Evolutionary conservation across 257 asterid genomes (phyloP).

Genomic region (Mitragyna speciosa): DNA sequence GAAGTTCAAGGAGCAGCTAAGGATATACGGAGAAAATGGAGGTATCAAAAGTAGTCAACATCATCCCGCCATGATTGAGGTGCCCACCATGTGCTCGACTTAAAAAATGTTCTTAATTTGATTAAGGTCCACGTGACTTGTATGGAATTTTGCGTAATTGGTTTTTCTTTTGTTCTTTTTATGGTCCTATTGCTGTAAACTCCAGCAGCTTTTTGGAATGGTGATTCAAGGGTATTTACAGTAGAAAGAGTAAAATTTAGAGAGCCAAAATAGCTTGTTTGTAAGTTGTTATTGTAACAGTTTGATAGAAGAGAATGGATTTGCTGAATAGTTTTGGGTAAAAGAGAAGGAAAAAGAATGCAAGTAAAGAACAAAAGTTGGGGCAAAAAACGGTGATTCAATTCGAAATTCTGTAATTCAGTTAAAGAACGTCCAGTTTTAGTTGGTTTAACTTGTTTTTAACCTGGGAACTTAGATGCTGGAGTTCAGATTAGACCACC

Average conservation of each 20-base stretch:
- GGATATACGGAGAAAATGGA: constrained; percentile 24
- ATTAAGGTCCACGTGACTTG: neutral
- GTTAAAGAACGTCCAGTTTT: too few species aligned
- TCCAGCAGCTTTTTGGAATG: neutral
- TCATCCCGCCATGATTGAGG: constrained; percentile 48
- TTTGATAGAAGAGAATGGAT: neutral
- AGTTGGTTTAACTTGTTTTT: too few species aligned
- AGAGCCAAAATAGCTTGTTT: neutral
- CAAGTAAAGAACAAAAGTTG: too few species aligned
- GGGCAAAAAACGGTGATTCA: neutral
- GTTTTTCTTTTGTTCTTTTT: neutral
- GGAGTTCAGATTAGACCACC: too few species aligned
- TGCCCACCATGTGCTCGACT: constrained; percentile 3
- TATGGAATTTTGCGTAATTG: neutral
- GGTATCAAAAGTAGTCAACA: constrained; percentile 22
- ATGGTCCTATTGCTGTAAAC: constrained; percentile 7
- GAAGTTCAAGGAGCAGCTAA: constrained; percentile 36
- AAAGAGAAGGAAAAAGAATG: neutral
- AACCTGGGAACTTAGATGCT: too few species aligned
- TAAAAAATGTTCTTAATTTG: neutral
- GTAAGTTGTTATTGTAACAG: neutral
- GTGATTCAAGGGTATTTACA: neutral
- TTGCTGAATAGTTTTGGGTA: neutral
- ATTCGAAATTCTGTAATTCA: too few species aligned
- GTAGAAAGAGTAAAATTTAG: neutral